These are phyloP conservation scores for Colletotrichum siamense DNA, from an alignment of 2,329 filamentous ascomycete genomes.

Conservation along the genomic window DNA sequence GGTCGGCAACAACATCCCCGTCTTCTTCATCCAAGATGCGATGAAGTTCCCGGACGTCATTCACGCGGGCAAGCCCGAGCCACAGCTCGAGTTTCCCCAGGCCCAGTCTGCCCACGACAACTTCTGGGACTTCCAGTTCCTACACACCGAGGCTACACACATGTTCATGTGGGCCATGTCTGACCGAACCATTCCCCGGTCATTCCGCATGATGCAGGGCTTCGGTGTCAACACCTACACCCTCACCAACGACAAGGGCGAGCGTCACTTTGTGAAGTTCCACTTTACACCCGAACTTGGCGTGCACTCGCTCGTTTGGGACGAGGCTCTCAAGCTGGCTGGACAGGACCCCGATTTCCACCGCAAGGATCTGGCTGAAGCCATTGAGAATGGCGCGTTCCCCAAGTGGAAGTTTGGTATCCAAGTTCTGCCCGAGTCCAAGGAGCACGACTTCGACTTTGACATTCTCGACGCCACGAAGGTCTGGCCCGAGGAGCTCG, in stretches of 20 bases:
- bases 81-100: conserved; percentile 73
- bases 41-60: conserved; percentile 76
- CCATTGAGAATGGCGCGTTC: conserved; percentile 73
- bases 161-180: conserved; percentile 84
- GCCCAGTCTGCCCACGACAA: conserved; percentile 76
- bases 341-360: conserved; percentile 85
- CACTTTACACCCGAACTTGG: conserved; percentile 77
- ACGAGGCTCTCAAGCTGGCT: conserved; percentile 77
- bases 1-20: conserved; percentile 71
- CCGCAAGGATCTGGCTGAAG: conserved; percentile 76
- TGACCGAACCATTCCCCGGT: conserved; percentile 75
- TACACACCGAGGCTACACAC: conserved; percentile 75
- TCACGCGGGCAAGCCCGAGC: conserved; percentile 67
- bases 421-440: conserved; percentile 75
- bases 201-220: conserved; percentile 84
- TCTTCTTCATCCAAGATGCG: conserved; percentile 79
- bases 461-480: conserved; percentile 88
- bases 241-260: conserved; percentile 70
- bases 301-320: conserved; percentile 79
- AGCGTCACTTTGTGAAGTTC: conserved; percentile 79
- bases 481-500: conserved; percentile 80
- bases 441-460: conserved; percentile 81
- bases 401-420: conserved; percentile 85
- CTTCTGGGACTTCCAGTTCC: conserved; percentile 76
- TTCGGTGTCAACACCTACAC: conserved; percentile 85